Base-by-base conservation (phyloP, 148 eudicot genomes). In the Nyssa sinensis region DNA sequence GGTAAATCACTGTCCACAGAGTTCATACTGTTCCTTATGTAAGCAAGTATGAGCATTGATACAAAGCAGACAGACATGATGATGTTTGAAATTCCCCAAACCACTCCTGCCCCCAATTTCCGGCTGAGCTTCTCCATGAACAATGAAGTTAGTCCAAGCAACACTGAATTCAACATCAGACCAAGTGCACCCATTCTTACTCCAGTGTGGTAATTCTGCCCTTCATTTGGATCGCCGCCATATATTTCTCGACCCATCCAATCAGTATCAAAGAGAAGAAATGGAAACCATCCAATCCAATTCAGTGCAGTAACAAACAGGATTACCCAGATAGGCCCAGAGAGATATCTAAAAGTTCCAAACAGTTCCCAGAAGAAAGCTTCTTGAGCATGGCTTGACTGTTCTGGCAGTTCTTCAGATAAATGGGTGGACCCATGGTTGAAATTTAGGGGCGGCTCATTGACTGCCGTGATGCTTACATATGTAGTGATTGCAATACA, bases 271-370 rank as follows among this genome's bases (percentile, higher is more conserved):
- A 88, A 95, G 37, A 95, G 91, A 79, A 90, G 82, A 85, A 92
- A 95, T 0, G 99, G 99, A 76, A 95, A 95, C 99, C 99, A 95
- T 11, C 99, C 99, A 75, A 93, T 79, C 99, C 99, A 95, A 72
- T 89, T 95, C 63, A 95, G 80, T 53, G 89, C 89, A 81, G 96
- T 95, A 31, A 92, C 89, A 41, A 88, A 90, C 73, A 95, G 86
- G 55, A 95, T 76, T 47, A 93, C 16, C 99, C 99, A 95, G 57
- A 95, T 83, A 25, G 96, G 74, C 39, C 91, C 89, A 2, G 99
- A 85, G 14, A 95, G 90, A 78, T 75, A 89, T 23, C 81, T 86
- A 69, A 92, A 87, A 71, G 96, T 93, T 62, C 97, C 97, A 84
- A 95, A 93, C 60, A 95, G 60, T 72, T 95, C 97, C 97, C 97